Evolutionary conservation across 768 basidiomycete genomes (phyloP), one percentile per base, ranked within the genome.

Genomic region (Gloeopeniophorella convolvens): DNA sequence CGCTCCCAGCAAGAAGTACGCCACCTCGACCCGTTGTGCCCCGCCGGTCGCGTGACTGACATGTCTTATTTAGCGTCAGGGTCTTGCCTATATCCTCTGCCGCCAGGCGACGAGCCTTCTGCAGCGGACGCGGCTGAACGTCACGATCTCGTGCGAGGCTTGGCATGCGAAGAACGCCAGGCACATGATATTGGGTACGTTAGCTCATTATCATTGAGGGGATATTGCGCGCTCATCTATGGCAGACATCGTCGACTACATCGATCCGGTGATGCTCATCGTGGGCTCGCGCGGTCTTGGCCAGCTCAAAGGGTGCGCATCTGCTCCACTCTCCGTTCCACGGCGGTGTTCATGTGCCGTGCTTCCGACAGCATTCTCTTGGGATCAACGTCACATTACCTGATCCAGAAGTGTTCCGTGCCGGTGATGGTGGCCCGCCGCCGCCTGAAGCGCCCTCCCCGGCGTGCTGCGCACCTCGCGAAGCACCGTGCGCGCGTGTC

Each of bases 381-480:
- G 31, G 94, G 93, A 12, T 94, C 91, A 3, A 97, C 92, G 1
- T 95, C 91, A 1, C 90, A 97, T 66, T 97, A 97, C 63, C 79
- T 92, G 40, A 88, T 90, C 37, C 85, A 91, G 75, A 93, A 91
- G 68, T 94, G 90, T 54, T 90, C 90, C 13, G 93, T 95, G 0
- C 93, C 94, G 0, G 92, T 96, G 47, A 95, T 97, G 93, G 91
- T 95, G 45, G 90, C 93, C 4, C 89, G 93, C 45, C 82, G 92
- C 45, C 76, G 93, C 11, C 82, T 96, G 65, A 90, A 89, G 66
- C 82, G 90, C 3, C 89, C 92, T 18, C 82, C 92, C 11, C 79
- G 81, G 47, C 85, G 83, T 41, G 77, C 80, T 3, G 88, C 89
- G 0, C 87, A 90, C 65, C 80, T 90, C 27, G 78, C 88, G 23